Evolutionary conservation across 225 moss, liverwort and hornwort genomes (phyloP).

Genomic region (Pseudoscleropodium purum): DNA sequence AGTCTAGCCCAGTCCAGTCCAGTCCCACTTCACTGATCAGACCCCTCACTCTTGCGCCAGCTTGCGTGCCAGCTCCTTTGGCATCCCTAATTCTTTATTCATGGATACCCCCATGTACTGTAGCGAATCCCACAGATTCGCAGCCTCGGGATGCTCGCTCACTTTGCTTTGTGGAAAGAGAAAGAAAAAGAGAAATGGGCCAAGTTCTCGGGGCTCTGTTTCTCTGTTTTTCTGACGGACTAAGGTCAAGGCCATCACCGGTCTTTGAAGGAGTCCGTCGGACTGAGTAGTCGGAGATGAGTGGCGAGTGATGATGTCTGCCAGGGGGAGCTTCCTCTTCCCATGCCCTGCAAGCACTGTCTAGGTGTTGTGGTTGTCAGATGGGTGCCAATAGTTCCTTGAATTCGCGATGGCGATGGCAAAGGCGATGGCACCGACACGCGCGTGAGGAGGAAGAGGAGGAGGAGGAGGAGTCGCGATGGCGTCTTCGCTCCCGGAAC

Average conservation of each 20-base stretch:
- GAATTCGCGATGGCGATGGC: not conserved
- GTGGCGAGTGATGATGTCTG: not conserved
- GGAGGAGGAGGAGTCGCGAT: not conserved
- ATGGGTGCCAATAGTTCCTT: not conserved
- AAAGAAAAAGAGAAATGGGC: not conserved
- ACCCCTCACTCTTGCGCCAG: not conserved
- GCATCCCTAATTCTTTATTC: not conserved
- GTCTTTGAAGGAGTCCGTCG: not conserved
- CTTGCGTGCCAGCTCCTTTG: conserved; percentile 19
- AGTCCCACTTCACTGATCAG: not conserved
- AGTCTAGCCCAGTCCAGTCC: not conserved
- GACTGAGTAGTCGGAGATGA: not conserved
- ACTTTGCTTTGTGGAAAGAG: not conserved
- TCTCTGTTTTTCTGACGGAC: not conserved
- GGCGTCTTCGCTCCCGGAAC: not conserved
- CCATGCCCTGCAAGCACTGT: not conserved
- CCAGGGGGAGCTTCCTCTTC: not conserved
- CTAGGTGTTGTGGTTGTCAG: not conserved
- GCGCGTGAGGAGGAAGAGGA: not conserved
- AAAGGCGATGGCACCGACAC: not conserved
- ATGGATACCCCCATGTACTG: not conserved
- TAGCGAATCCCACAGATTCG: conserved; percentile 4
- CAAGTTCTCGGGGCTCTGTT: not conserved
- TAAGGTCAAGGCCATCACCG: not conserved
- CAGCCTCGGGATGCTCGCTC: not conserved